Evolutionary conservation across 2,329 filamentous ascomycete genomes (phyloP).

Genomic region (Chalara sp.): DNA sequence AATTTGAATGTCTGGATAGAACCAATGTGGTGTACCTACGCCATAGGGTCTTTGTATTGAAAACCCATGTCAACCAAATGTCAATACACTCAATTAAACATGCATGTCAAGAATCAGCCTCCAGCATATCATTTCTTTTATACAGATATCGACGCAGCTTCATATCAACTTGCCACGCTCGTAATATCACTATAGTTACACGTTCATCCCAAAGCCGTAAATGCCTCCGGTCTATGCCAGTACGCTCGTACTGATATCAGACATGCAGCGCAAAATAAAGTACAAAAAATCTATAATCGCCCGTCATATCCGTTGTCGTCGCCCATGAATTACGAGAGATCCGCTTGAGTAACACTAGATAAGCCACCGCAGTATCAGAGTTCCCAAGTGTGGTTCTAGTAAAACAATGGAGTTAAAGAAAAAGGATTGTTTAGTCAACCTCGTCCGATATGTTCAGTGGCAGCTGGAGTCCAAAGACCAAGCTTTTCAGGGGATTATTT

Average conservation of each 20-base stretch:
- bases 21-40: no score
- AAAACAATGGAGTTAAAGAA: constrained; percentile 21
- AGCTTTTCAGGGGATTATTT: constrained; percentile 18
- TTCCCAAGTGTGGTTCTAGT: constrained; percentile 17
- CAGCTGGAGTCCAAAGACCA: constrained; percentile 10
- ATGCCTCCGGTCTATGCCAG: not conserved
- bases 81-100: no score
- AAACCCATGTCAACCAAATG: no score
- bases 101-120: no score
- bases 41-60: no score
- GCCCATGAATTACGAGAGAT: constrained; percentile 6
- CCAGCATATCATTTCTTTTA: constrained; percentile 5
- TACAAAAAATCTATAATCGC: not conserved
- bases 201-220: not conserved
- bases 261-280: not conserved
- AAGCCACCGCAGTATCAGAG: constrained; percentile 7
- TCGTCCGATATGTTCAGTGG: constrained; percentile 16
- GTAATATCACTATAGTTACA: constrained; percentile 12
- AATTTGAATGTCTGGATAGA: no score
- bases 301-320: not conserved
- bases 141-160: constrained; percentile 13
- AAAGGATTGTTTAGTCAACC: constrained; percentile 7
- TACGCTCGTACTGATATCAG: not conserved
- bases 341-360: constrained; percentile 9
- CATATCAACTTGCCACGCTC: constrained; percentile 1